These are phyloP conservation scores for Nemania sp. DNA, from an alignment of 2,329 filamentous ascomycete genomes.

Conservation along the genomic window DNA sequence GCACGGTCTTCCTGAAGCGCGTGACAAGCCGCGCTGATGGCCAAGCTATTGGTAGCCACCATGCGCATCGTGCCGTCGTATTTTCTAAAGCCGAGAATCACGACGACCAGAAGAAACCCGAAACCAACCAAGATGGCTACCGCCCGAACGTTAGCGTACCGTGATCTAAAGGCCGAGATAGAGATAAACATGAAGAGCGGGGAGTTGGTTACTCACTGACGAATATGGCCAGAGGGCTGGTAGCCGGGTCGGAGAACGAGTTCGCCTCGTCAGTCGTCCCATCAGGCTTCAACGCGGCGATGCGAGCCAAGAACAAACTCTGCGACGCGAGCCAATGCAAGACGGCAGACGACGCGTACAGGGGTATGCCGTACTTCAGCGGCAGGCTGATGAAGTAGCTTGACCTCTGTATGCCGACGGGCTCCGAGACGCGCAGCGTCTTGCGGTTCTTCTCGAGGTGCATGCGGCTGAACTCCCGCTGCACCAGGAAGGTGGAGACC, in stretches of 20 bases:
- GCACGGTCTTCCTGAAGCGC: slow-evolving; percentile 28
- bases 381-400: slow-evolving; percentile 53
- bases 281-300: slow-evolving; percentile 37
- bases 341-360: slow-evolving; percentile 42
- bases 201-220: slow-evolving; percentile 23
- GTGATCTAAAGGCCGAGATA: no score
- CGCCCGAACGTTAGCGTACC: no score
- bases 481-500: slow-evolving; percentile 51
- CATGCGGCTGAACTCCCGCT: slow-evolving; percentile 52
- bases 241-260: slow-evolving; percentile 41
- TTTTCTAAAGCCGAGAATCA: no score
- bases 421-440: slow-evolving; percentile 48
- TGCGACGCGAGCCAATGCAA: slow-evolving; percentile 57
- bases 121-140: no score
- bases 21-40: slow-evolving; percentile 41
- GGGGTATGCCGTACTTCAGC: slow-evolving; percentile 48
- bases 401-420: slow-evolving; percentile 46
- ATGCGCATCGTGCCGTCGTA: slow-evolving; percentile 42
- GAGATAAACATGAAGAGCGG: background rate
- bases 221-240: slow-evolving; percentile 40
- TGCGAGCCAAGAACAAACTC: slow-evolving; percentile 49
- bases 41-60: slow-evolving; percentile 40
- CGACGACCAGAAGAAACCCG: no score
- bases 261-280: slow-evolving; percentile 32
- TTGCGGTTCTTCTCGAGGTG: slow-evolving; percentile 38